Evolutionary conservation across 441 rosid genomes (phyloP).

Genomic region (Populus tomentosa): DNA sequence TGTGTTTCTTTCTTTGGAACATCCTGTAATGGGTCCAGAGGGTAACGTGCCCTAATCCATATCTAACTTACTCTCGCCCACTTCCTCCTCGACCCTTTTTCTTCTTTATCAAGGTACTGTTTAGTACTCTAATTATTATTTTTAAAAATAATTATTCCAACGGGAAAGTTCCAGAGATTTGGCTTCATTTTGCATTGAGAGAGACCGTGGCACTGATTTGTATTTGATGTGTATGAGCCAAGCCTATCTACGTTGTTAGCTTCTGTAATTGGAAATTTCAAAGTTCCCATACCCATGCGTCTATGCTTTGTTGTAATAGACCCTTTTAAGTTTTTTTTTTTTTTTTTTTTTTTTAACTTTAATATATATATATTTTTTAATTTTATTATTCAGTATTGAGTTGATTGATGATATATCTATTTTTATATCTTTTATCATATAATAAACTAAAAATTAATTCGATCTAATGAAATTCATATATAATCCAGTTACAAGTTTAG

Average conservation of each 20-base stretch:
- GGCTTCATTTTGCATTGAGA: background rate
- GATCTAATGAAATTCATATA: rapidly evolving
- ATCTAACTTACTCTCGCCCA: background rate
- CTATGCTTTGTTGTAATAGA: too few relatives aligned
- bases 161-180: background rate
- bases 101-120: background rate
- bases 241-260: background rate
- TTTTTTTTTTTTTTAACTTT: rapidly evolving
- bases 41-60: background rate
- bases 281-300: too few relatives aligned
- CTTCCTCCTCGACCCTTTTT: background rate
- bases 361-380: too few relatives aligned
- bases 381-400: too few relatives aligned
- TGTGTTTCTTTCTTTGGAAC: background rate
- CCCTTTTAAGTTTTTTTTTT: too few relatives aligned
- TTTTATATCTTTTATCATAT: too few relatives aligned
- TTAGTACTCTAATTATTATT: too few relatives aligned
- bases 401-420: too few relatives aligned
- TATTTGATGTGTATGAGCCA: background rate
- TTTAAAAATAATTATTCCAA: background rate
- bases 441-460: too few relatives aligned
- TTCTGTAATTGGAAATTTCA: background rate
- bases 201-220: background rate
- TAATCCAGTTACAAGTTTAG: too few relatives aligned
- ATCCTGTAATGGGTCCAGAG: background rate